Evolutionary conservation across 2,329 filamentous ascomycete species (phyloP), one percentile per base, ranked within the genome.

Genomic region (Botrytis porri): DNA sequence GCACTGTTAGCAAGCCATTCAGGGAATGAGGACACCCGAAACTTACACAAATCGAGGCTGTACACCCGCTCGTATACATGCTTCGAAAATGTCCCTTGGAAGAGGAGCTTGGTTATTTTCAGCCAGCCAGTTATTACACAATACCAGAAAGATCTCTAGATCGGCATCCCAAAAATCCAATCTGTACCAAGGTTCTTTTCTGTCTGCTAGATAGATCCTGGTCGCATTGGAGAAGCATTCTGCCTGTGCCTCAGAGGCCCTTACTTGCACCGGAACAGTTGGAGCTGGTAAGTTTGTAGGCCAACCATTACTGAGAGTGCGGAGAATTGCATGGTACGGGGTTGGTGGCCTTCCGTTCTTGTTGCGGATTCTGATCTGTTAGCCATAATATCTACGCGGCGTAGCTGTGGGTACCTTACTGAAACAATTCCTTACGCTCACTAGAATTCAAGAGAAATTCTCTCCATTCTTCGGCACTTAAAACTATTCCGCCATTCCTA

Each of bases 41-140:
- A 71, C 69, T 64, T 57, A 71, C 69, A 71, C 43, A 25, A 71
- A 54, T 71, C 35, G 60, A n/a, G 69, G 69, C 32, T 71, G 69
- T 20, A 63, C 35, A 14, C 69, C 60, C 12, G 39, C 22, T 25
- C 25, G 35, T 43, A 71, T 57, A 41, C 59, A 51, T 64, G 45
- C 69, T 22, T 51, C 45, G 9, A 71, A 71, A 8, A 37, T 14
- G 12, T 37, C n/a, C 22, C 1, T 63, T 37, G 51, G 5, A 37
- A 70, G 57, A 35, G 25, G 18, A 25, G n/a, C 25, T 7, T n/a
- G 60, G 37, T 43, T 18, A 8, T 51, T 45, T 8, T 41, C 48
- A 14, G 7, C 37, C n/a, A 71, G 6, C 39, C 59, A 51, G 5
- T 41, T 64, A 45, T 71, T 71, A 51, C 69, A 71, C 45, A 64